Base-by-base conservation (phyloP, 495 filamentous ascomycete species). In the Daldinia decipiens region DNA sequence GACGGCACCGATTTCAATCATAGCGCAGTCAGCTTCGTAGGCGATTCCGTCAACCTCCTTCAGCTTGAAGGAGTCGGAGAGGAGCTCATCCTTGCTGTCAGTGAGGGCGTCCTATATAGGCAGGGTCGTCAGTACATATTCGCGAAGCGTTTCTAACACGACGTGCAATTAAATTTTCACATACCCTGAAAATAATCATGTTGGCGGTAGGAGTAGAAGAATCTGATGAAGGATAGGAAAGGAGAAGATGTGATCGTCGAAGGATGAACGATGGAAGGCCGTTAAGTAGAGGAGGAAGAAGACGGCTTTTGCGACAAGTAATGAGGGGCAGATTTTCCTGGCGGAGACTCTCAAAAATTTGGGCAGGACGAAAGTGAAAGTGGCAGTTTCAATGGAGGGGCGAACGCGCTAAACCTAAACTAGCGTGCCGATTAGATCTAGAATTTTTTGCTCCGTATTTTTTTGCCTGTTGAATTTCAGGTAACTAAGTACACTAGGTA, bases 121-220 rank as follows among this genome's bases (percentile, higher is more conserved):
- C 63, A 55, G 72, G 38, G 71, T 78, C 59, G 62, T 54, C 59
- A 55, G 12, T 47, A 47, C 9, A 13, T 63, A 24, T 57, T 76
- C 51, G 17, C 40, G 29, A 51, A 0, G 19, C 36, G 5, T 19
- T 50, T 38, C 29, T 8, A 13, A 36, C 8, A 47, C 0, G 4
- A 24, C 17, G 2, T 29, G 34, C 12, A n/a, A 9, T 19, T 19
- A 4, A 36, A 24, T 21, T 17, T 47, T n/a, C 47, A 61, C 86
- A 64, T 75, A 95, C 93, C 85, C 89, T 91, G 90, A 84, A 97
- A 80, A 97, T 96, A 79, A 97, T 90, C 93, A 97, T 97, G 74
- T 85, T 91, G 87, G 73, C 73, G 77, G 80, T 73, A 62, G 39
- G 47, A 43, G 58, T 21, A 65, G 58, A 68, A 52, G 74, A 67